These are phyloP conservation scores for Wallacemonas sp. DNA, from an alignment of 208 protist genomes.

Conservation along the genomic window DNA sequence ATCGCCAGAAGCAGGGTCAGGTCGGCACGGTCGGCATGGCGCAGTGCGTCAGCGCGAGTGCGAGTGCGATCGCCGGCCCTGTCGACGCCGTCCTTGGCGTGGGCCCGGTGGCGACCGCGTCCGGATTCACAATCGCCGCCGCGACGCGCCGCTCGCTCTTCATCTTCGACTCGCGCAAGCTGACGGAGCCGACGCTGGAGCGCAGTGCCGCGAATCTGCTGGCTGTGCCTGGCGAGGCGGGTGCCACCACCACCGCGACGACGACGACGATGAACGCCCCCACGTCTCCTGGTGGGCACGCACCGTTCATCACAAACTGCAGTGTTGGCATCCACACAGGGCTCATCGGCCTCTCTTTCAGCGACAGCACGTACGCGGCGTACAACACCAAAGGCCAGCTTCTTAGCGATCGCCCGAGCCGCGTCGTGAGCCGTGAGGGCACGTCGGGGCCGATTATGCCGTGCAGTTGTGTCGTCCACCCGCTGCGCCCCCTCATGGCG, in stretches of 20 bases:
- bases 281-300: not conserved
- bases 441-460: conserved; percentile 27
- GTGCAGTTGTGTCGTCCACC: conserved; percentile 64
- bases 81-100: conserved; percentile 39
- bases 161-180: conserved; percentile 78
- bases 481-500: conserved; percentile 72
- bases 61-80: not conserved
- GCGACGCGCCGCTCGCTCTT: conserved; percentile 48
- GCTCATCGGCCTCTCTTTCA: conserved; percentile 68
- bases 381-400: conserved; percentile 66
- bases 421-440: conserved; percentile 33
- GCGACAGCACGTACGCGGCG: conserved; percentile 73
- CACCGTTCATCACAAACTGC: conserved; percentile 56
- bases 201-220: conserved; percentile 31
- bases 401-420: conserved; percentile 50
- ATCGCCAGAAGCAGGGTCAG: conserved; percentile 75
- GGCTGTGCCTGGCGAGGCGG: not conserved
- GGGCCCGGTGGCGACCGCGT: conserved; percentile 31
- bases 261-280: too few species aligned
- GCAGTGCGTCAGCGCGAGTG: conserved; percentile 23
- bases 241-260: not conserved
- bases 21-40: conserved; percentile 67
- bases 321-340: conserved; percentile 74
- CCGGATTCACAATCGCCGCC: conserved; percentile 56
- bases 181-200: conserved; percentile 47